phyloP scores from a whole-genome alignment of 768 basidiomycete genomes.

The Mrakia blollopis region DNA sequence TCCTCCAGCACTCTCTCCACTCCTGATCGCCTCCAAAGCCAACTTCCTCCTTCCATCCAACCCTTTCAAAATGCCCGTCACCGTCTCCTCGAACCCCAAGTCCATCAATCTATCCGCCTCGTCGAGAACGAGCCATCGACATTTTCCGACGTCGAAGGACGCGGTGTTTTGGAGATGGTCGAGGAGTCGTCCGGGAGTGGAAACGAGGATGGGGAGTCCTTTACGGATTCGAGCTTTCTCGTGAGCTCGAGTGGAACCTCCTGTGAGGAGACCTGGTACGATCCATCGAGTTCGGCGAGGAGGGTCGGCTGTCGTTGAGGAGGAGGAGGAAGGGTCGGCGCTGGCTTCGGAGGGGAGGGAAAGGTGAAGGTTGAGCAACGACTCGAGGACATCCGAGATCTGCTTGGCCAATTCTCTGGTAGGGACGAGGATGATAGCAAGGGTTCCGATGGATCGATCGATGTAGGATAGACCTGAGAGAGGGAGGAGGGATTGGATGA shows the following conservation, averaged over 20 bases:
- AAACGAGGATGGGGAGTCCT: slow-evolving; percentile 89
- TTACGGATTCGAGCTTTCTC: slow-evolving; percentile 94
- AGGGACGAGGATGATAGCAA: slow-evolving; percentile 89
- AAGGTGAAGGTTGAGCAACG: slow-evolving; percentile 68
- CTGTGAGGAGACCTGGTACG: slow-evolving; percentile 84
- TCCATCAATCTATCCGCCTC: slow-evolving; percentile 98
- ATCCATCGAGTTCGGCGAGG: slow-evolving; percentile 66
- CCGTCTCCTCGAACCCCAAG: slow-evolving; percentile 93
- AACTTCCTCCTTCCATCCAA: slow-evolving; percentile 76
- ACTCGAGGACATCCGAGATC: slow-evolving; percentile 89
- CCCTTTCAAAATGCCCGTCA: slow-evolving; percentile 79
- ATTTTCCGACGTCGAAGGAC: slow-evolving; percentile 86
- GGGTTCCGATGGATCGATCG: slow-evolving; percentile 87
- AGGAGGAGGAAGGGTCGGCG: slow-evolving; percentile 40
- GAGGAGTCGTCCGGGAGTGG: slow-evolving; percentile 88
- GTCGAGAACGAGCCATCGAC: slow-evolving; percentile 91
- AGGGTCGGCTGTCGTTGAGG: slow-evolving; percentile 44
- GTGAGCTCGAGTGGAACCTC: slow-evolving; percentile 88
- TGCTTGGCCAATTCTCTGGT: slow-evolving; percentile 95
- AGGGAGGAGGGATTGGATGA: slow-evolving; percentile 88
- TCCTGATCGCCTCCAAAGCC: slow-evolving; percentile 54
- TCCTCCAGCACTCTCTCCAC: slow-evolving; percentile 48
- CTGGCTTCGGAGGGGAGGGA: slow-evolving; percentile 45
- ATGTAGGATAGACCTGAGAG: slow-evolving; percentile 86
- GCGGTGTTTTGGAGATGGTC: slow-evolving; percentile 96